phyloP scores from a whole-genome alignment of 768 basidiomycete species.

The Kwoniella europaea region DNA sequence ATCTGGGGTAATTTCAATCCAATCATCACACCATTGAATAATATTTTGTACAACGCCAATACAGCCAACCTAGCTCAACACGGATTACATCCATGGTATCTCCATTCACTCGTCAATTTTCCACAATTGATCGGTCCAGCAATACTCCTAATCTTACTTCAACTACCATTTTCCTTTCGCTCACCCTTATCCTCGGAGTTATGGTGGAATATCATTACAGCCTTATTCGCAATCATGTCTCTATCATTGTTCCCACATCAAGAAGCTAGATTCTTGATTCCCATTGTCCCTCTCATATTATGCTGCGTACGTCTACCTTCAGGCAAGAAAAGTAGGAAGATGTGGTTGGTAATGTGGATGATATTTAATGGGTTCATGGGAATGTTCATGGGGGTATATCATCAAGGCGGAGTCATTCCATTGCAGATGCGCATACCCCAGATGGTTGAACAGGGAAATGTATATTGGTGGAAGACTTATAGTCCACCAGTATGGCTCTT shows the following conservation, averaged over 20 bases:
- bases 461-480: neutral
- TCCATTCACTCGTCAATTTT: neutral
- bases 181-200: too few species aligned
- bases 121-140: neutral
- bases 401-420: neutral
- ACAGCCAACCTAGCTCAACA: neutral
- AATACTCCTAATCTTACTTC: too few species aligned
- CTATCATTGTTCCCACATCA: neutral
- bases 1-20: neutral
- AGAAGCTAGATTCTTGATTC: neutral
- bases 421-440: neutral
- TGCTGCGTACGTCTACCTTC: neutral
- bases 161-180: too few species aligned
- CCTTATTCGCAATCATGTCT: neutral
- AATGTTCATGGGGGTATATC: neutral
- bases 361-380: neutral
- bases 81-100: neutral
- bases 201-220: neutral
- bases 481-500: neutral
- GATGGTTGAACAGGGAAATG: neutral
- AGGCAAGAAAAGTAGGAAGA: neutral
- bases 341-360: neutral
- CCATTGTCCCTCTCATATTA: neutral
- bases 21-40: neutral
- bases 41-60: neutral